Percentiles rank a stretch among this genome's conserved stretches.
Evolutionary conservation across 805 yeast genomes (phyloP).

Genomic region (Ogataea wickerhamii): DNA sequence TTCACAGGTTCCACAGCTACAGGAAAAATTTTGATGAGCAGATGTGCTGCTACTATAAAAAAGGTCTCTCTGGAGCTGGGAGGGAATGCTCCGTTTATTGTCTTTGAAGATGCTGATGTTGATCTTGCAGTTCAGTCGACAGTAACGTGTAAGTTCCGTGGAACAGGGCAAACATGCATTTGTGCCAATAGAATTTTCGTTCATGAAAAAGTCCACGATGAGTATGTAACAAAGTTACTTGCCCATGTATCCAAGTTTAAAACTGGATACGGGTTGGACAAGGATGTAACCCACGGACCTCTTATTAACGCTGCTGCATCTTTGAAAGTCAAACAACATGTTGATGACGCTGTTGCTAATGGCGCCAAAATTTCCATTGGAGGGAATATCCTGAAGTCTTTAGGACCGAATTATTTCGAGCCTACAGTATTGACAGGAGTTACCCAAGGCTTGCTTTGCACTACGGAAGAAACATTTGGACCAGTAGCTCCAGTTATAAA

Average conservation of each 20-base stretch:
- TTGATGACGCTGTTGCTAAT: slow-evolving; percentile 56
- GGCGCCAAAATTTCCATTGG: slow-evolving; percentile 61
- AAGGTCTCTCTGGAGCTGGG: slow-evolving; percentile 71
- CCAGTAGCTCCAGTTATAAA: slow-evolving; percentile 67
- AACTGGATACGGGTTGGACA: slow-evolving; percentile 60
- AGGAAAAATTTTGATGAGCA: slow-evolving; percentile 61
- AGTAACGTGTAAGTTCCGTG: slow-evolving; percentile 61
- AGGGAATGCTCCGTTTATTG: slow-evolving; percentile 76
- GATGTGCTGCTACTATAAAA: slow-evolving; percentile 56
- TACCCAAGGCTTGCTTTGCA: slow-evolving; percentile 52
- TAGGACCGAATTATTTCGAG: slow-evolving; percentile 57
- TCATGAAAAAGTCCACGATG: slow-evolving; percentile 56
- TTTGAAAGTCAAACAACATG: slow-evolving; percentile 53
- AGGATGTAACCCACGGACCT: slow-evolving; percentile 65
- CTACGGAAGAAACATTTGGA: slow-evolving; percentile 70
- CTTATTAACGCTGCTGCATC: slow-evolving; percentile 57
- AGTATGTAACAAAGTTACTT: slow-evolving; percentile 47
- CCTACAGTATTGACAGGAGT: slow-evolving; percentile 61
- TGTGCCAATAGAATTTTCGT: slow-evolving; percentile 68
- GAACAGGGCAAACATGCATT: slow-evolving; percentile 75
- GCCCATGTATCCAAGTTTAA: slow-evolving; percentile 38
- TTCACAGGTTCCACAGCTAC: slow-evolving; percentile 76
- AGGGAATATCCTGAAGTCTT: slow-evolving; percentile 49
- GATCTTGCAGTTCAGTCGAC: slow-evolving; percentile 62
- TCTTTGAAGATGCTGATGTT: slow-evolving; percentile 65